These are phyloP conservation scores for Canavalia ensiformis DNA, from an alignment of 306 rosid species.

Conservation along the genomic window DNA sequence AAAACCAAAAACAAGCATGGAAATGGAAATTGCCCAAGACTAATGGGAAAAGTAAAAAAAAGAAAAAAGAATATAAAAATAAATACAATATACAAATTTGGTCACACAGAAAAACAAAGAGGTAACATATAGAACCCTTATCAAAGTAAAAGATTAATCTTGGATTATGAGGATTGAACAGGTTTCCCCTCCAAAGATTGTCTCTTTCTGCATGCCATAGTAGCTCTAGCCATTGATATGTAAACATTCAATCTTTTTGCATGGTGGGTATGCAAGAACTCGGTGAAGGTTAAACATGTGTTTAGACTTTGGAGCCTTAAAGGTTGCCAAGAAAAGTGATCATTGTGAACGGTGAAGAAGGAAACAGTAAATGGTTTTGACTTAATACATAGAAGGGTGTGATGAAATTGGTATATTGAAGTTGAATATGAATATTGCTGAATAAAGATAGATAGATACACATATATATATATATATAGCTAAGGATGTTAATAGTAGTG, in stretches of 20 bases:
- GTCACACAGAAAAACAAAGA: not conserved
- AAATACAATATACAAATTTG: constrained; percentile 33
- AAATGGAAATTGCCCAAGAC: constrained; percentile 53
- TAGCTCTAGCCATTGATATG: constrained; percentile 40
- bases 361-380: constrained; percentile 7
- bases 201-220: constrained; percentile 46
- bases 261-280: constrained; percentile 35
- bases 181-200: constrained; percentile 41
- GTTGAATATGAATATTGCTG: constrained; percentile 7
- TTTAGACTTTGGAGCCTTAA: not conserved
- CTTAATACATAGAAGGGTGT: constrained; percentile 5
- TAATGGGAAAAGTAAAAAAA: not conserved
- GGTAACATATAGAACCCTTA: not conserved
- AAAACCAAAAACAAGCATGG: constrained; percentile 71
- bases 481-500: constrained; percentile 24
- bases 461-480: not conserved
- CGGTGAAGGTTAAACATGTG: constrained; percentile 10
- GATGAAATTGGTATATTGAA: constrained; percentile 15
- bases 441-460: constrained; percentile 11
- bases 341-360: constrained; percentile 35
- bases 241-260: constrained; percentile 23
- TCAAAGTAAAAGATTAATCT: not conserved
- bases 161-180: constrained; percentile 31
- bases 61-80: not conserved
- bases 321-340: constrained; percentile 41